phyloP scores from a whole-genome alignment of 129 eudicot species.

The Ambrosia trifida region DNA sequence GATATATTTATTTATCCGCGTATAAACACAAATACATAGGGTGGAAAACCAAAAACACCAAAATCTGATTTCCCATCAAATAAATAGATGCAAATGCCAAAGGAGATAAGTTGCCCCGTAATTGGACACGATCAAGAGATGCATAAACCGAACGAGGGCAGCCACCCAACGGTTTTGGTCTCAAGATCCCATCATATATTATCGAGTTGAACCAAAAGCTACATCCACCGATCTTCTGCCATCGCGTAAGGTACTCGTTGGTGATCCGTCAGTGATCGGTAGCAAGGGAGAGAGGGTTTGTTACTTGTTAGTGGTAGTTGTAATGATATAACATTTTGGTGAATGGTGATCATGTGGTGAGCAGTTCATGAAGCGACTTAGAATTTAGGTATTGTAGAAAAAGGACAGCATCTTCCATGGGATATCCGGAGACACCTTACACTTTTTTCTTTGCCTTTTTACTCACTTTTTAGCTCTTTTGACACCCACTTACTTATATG shows the following conservation, averaged over 20 bases:
- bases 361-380: neutral
- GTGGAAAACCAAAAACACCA: conserved; percentile 11
- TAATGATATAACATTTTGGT: conserved; percentile 20
- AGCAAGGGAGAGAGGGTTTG: conserved; percentile 29
- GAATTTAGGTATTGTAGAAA: conserved; percentile 33
- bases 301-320: conserved; percentile 15
- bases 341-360: conserved; percentile 1
- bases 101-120: conserved; percentile 42
- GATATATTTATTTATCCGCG: conserved; percentile 5
- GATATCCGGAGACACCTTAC: conserved; percentile 30
- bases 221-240: conserved; percentile 25
- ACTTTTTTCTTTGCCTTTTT: conserved; percentile 24
- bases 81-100: conserved; percentile 32
- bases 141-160: neutral
- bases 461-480: no score
- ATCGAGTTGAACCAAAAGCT: conserved; percentile 3
- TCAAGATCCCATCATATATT: conserved; percentile 24
- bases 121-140: conserved; percentile 19
- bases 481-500: no score
- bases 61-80: conserved; percentile 28
- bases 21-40: conserved; percentile 25
- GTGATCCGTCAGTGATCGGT: neutral
- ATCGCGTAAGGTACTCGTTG: neutral
- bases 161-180: neutral
- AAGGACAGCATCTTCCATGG: conserved; percentile 38